Conservation (phyloP, 2,329 filamentous ascomycete genomes). For the Cladosporium cucumerinum region DNA sequence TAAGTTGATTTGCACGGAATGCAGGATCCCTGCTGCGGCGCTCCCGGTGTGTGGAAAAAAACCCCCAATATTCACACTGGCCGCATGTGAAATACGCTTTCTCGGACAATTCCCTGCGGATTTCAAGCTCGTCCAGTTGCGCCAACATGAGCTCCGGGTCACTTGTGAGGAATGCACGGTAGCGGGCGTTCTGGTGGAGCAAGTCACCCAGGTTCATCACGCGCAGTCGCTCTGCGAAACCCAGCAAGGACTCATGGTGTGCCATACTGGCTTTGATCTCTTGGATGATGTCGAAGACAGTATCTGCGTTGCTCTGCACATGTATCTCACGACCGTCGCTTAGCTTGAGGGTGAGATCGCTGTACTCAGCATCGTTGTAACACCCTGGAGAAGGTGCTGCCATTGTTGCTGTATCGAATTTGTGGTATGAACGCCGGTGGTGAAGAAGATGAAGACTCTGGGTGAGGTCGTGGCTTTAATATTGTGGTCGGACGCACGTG, state of each 20-base stretch:
- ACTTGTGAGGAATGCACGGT: neutral
- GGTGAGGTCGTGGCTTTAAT: neutral
- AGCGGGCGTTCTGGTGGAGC: neutral
- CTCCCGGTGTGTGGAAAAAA: too few species aligned
- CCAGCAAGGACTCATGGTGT: neutral
- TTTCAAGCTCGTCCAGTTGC: neutral
- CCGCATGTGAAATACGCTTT: too few species aligned
- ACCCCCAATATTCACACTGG: too few species aligned
- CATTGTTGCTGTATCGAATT: neutral
- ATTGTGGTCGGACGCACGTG: neutral
- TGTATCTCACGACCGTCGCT: neutral
- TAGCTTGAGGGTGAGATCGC: conserved; percentile 4
- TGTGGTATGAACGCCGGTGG: neutral
- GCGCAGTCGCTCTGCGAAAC: neutral
- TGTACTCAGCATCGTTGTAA: conserved; percentile 7
- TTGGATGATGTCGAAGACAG: neutral
- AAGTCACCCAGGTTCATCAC: neutral
- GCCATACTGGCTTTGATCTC: neutral
- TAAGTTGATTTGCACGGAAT: too few species aligned
- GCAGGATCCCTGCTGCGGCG: too few species aligned
- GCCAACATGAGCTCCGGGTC: neutral
- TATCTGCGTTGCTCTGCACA: neutral
- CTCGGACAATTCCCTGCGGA: too few species aligned
- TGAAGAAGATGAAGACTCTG: neutral
- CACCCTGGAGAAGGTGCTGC: neutral